Evolutionary conservation across 2,329 filamentous ascomycete genomes (phyloP).

Genomic region (Biscogniauxia mediterranea): DNA sequence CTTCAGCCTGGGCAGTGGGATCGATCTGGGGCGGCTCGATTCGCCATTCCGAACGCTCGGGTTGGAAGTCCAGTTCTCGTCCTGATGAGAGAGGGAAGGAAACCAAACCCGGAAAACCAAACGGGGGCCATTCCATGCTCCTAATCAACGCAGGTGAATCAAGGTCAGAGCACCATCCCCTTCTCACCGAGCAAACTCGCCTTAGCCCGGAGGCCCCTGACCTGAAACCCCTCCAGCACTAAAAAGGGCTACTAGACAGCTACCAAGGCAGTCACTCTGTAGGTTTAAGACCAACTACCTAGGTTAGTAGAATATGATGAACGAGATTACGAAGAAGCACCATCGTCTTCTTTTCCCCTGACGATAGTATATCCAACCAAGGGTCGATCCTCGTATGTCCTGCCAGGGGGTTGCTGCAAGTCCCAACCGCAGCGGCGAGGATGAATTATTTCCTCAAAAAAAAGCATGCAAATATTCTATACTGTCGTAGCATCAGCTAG

Average conservation of each 20-base stretch:
- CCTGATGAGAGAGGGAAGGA: slow-evolving; percentile 45
- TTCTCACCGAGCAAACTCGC: too few species aligned
- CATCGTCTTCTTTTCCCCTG: too few species aligned
- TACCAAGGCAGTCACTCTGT: not conserved
- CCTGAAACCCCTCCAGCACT: not conserved
- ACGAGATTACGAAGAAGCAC: not conserved
- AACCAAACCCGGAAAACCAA: not conserved
- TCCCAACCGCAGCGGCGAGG: not conserved
- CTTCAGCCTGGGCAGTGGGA: slow-evolving; percentile 83
- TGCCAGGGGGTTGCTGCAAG: too few species aligned
- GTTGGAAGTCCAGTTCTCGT: slow-evolving; percentile 80
- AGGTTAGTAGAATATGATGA: not conserved
- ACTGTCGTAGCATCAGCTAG: too few species aligned
- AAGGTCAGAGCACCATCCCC: not conserved
- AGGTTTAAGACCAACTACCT: not conserved
- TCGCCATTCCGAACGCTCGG: slow-evolving; percentile 76
- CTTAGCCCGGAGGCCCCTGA: not conserved
- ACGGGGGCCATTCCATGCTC: not conserved
- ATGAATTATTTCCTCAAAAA: not conserved
- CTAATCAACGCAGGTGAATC: not conserved
- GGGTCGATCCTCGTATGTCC: too few species aligned
- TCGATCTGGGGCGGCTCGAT: slow-evolving; percentile 75
- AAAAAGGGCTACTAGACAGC: not conserved
- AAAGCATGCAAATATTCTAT: too few species aligned
- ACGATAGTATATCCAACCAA: not conserved